Conservation (phyloP, 352 stramenopile genomes). For the Globisporangium heterothallicum region DNA sequence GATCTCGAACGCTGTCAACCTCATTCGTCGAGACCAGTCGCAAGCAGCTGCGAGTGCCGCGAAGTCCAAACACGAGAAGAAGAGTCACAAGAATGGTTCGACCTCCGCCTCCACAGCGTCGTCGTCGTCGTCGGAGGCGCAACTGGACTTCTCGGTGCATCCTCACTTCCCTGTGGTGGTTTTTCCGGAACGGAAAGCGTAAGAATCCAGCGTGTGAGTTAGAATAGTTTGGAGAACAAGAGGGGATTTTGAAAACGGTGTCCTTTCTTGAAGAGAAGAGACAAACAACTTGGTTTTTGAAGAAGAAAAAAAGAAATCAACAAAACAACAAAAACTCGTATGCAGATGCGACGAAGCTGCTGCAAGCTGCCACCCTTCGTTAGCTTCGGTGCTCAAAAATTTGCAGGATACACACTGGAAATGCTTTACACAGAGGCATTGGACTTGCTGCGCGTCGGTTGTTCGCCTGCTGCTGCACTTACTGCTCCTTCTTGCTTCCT, state of each 20-base stretch:
- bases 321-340: too few species aligned
- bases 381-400: too few species aligned
- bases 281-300: too few species aligned
- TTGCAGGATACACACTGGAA: too few species aligned
- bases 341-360: too few species aligned
- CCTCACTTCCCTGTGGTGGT: slow-evolving; percentile 60
- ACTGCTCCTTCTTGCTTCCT: slow-evolving; percentile 21
- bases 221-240: slow-evolving; percentile 1
- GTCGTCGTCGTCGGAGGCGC: slow-evolving; percentile 15
- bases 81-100: slow-evolving; percentile 18
- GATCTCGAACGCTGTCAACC: slow-evolving; percentile 56
- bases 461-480: neutral
- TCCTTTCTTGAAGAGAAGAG: too few species aligned
- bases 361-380: too few species aligned
- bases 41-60: slow-evolving; percentile 10
- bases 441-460: neutral
- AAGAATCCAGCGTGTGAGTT: neutral
- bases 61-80: slow-evolving; percentile 18
- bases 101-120: slow-evolving; percentile 1
- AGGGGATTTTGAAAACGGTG: too few species aligned
- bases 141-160: slow-evolving; percentile 62
- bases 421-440: too few species aligned
- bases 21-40: slow-evolving; percentile 43
- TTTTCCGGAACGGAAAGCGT: slow-evolving; percentile 25
- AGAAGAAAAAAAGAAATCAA: too few species aligned